A percentile compares a stretch with the other conserved stretches of the same genome.
Conservation (phyloP, 371 early-diverging fungal species). For the Lichtheimia ornata region DNA sequence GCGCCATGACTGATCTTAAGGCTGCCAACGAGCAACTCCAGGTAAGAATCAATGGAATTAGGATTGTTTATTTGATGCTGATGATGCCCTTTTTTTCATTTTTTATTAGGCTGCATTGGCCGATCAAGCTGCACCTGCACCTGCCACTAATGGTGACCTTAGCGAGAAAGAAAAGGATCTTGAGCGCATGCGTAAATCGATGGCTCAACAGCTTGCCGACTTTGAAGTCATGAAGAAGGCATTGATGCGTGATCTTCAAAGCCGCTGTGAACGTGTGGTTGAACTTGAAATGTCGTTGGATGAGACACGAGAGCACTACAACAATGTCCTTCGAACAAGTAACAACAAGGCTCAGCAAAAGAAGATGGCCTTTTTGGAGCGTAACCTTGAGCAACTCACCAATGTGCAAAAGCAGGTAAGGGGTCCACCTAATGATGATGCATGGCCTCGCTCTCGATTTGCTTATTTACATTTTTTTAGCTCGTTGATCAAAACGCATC, state of each 20-base stretch:
- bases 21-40: constrained; percentile 71
- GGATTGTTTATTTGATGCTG: no score
- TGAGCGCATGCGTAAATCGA: constrained; percentile 84
- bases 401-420: constrained; percentile 78
- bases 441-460: neutral
- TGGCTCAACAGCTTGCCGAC: constrained; percentile 88
- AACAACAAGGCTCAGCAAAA: constrained; percentile 85
- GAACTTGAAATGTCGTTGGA: constrained; percentile 94
- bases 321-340: constrained; percentile 75
- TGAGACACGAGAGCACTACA: constrained; percentile 88
- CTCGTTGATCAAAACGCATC: constrained; percentile 93
- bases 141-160: constrained; percentile 5
- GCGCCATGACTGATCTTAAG: constrained; percentile 59
- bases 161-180: constrained; percentile 76
- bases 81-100: no score
- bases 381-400: constrained; percentile 93
- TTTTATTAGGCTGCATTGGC: neutral
- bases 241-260: constrained; percentile 93
- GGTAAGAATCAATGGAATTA: constrained; percentile 8
- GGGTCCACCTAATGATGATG: neutral
- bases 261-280: constrained; percentile 92
- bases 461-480: constrained; percentile 18
- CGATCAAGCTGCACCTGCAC: neutral
- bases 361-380: constrained; percentile 93
- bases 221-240: constrained; percentile 96